Percentiles rank a stretch among this genome's conserved stretches.
These are phyloP conservation scores for Aspergillus olivimuriae DNA, from an alignment of 495 filamentous ascomycete species.

Conservation along the genomic window DNA sequence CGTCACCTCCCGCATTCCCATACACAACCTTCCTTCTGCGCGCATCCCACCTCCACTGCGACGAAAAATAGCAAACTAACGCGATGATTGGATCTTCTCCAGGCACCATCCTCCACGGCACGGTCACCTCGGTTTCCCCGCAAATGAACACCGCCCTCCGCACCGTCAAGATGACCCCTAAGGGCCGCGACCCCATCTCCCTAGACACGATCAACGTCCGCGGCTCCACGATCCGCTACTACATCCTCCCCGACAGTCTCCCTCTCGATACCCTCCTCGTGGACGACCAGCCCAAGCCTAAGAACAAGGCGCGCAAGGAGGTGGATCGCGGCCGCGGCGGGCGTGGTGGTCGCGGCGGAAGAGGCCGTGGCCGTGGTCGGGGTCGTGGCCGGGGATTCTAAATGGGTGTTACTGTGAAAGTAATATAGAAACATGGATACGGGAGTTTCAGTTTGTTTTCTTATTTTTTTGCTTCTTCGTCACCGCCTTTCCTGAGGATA, in stretches of 20 bases:
- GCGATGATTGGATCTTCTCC: conserved; percentile 3
- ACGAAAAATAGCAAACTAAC: no score
- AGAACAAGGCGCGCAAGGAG: conserved; percentile 99
- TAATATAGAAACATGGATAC: conserved; percentile 1
- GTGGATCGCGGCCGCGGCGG: conserved; percentile 62
- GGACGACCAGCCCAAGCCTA: conserved; percentile 94
- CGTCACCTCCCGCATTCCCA: conserved; percentile 5
- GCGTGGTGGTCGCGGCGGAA: conserved; percentile 46
- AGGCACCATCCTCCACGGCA: conserved; percentile 95
- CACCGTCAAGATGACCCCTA: conserved; percentile 89
- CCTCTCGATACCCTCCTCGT: conserved; percentile 91
- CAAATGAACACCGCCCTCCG: conserved; percentile 96
- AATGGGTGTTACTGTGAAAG: conserved; percentile 1
- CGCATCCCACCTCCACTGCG: no score
- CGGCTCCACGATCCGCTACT: conserved; percentile 87
- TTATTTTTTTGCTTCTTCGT: conserved; percentile 1
- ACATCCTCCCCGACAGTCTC: conserved; percentile 88
- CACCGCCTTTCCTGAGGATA: not conserved
- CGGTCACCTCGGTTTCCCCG: conserved; percentile 88
- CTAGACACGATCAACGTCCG: conserved; percentile 96
- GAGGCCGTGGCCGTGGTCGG: conserved; percentile 57
- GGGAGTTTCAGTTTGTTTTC: not conserved
- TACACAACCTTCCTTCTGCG: conserved; percentile 1
- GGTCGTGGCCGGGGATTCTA: conserved; percentile 61
- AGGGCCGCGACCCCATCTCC: conserved; percentile 74